A percentile compares a stretch with the other conserved stretches of the same genome.
Evolutionary conservation across 2,329 filamentous ascomycete species (phyloP).

Genomic region (Penicillium sp.): DNA sequence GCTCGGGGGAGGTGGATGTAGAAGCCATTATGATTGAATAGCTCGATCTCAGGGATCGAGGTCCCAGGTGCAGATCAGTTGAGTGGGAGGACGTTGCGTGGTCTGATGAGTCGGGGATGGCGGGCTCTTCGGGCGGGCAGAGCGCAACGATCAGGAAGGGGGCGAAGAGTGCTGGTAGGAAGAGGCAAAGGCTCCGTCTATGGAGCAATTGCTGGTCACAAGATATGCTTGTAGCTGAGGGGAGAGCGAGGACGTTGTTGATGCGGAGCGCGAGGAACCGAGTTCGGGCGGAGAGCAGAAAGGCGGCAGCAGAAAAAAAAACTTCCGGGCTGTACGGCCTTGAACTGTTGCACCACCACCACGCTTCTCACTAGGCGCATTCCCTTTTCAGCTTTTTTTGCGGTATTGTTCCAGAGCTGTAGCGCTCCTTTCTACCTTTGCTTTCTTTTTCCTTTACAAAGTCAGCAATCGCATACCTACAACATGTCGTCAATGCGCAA

Average conservation of each 20-base stretch:
- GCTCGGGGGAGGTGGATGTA: slow-evolving; percentile 24
- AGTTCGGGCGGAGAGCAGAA: slow-evolving; percentile 25
- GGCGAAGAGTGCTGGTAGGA: background rate
- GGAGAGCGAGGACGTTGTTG: slow-evolving; percentile 22
- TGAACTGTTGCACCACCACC: slow-evolving; percentile 12
- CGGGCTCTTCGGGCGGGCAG: background rate
- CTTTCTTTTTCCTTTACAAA: background rate
- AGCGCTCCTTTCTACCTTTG: background rate
- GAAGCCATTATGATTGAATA: slow-evolving; percentile 23
- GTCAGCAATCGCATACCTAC: background rate
- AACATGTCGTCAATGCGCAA: slow-evolving; percentile 62
- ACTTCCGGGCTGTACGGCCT: slow-evolving; percentile 17
- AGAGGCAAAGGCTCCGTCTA: background rate
- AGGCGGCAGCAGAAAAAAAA: slow-evolving; percentile 30
- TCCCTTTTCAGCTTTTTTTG: slow-evolving; percentile 5
- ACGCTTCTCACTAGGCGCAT: slow-evolving; percentile 5
- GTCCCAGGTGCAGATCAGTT: slow-evolving; percentile 16
- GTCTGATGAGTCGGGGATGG: background rate
- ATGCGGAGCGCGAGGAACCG: slow-evolving; percentile 28
- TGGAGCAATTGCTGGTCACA: background rate
- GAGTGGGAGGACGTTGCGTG: slow-evolving; percentile 14
- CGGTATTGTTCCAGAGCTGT: background rate
- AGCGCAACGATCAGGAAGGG: background rate
- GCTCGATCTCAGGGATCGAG: slow-evolving; percentile 23
- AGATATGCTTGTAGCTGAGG: background rate